These are phyloP conservation scores for Haemoproteus tartakovskyi DNA, from an alignment of 169 alveolate species.

Conservation along the genomic window DNA sequence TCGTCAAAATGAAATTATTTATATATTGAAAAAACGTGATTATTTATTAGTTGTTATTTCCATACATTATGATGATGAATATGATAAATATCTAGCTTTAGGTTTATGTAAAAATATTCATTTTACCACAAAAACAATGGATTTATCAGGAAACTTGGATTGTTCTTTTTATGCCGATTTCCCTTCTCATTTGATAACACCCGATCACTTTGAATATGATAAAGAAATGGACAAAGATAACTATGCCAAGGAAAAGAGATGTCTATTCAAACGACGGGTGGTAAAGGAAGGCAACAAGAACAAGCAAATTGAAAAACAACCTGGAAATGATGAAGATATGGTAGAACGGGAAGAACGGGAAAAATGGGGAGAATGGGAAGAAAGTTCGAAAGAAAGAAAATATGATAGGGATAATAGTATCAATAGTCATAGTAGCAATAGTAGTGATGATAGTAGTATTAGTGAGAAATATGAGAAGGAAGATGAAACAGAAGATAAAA, in stretches of 20 bases:
- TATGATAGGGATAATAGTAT: too few relatives aligned
- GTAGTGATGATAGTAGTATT: background rate
- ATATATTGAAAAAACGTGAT: slow-evolving; percentile 10
- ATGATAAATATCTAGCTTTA: slow-evolving; percentile 27
- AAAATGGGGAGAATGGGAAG: too few relatives aligned
- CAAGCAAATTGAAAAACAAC: too few relatives aligned
- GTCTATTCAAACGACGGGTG: too few relatives aligned
- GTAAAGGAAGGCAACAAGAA: too few relatives aligned
- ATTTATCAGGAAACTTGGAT: slow-evolving; percentile 40
- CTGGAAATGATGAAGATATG: too few relatives aligned
- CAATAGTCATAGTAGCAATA: too few relatives aligned
- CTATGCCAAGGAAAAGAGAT: too few relatives aligned
- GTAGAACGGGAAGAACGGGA: too few relatives aligned
- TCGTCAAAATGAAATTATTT: slow-evolving; percentile 48
- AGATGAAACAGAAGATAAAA: background rate
- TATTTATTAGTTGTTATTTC: slow-evolving; percentile 21
- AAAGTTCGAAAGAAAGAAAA: too few relatives aligned
- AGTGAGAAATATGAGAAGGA: background rate
- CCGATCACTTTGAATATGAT: slow-evolving; percentile 28
- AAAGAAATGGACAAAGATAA: too few relatives aligned
- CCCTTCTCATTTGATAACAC: slow-evolving; percentile 30
- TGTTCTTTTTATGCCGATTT: slow-evolving; percentile 52
- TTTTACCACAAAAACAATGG: slow-evolving; percentile 32
- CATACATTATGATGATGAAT: slow-evolving; percentile 22
- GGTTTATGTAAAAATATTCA: slow-evolving; percentile 57